Percentiles rank a stretch among this genome's conserved stretches.
Conservation (phyloP, 2,329 filamentous ascomycete genomes). For the Meredithiella fracta region DNA sequence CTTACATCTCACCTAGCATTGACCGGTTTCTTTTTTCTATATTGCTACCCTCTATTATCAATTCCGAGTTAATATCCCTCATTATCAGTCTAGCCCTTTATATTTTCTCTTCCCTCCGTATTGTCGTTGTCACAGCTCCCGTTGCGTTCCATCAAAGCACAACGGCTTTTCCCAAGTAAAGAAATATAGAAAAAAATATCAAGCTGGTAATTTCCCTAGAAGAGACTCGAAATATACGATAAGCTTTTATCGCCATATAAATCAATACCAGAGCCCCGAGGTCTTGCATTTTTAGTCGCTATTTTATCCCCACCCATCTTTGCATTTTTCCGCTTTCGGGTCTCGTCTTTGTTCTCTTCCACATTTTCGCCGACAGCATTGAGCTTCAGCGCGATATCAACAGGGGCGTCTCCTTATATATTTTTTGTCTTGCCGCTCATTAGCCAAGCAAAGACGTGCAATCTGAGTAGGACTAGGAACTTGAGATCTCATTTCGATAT, state of each 20-base stretch:
- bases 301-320: not conserved
- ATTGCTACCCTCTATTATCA: no score
- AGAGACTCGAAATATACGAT: no score
- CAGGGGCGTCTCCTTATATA: not conserved
- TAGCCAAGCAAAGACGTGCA: not conserved
- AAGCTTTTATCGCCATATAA: not conserved
- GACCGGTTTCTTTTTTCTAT: no score
- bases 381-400: not conserved
- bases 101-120: not conserved
- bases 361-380: not conserved
- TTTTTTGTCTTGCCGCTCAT: not conserved
- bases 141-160: not conserved
- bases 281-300: not conserved
- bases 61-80: no score
- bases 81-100: no score
- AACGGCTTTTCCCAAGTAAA: not conserved
- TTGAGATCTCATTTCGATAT: not conserved
- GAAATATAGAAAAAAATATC: not conserved
- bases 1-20: no score
- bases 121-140: not conserved
- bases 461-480: not conserved
- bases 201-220: no score
- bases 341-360: not conserved
- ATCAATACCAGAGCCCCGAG: not conserved
- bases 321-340: not conserved